Base-by-base conservation (phyloP, 2,329 filamentous ascomycete species). In the Alternaria panax region DNA sequence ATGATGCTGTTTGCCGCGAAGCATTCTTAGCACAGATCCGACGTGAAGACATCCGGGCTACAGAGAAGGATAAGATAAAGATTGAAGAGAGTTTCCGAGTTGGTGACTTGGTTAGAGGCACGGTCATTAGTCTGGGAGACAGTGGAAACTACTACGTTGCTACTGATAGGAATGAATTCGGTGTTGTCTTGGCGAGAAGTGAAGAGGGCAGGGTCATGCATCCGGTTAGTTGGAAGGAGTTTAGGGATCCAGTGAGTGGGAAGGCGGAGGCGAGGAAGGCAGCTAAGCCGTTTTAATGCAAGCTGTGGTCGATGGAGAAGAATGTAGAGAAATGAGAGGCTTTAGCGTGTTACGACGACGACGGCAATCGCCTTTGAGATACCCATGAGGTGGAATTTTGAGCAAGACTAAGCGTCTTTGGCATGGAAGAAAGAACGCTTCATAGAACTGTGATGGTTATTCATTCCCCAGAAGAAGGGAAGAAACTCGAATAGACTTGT, bases 81-180 rank as follows among this genome's bases (percentile, higher is more conserved):
- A 91, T 98, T 64, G 90, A 92, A 67, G 93, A 97, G 77, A 92
- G 90, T 72, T 98, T 98, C 75, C 86, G 93, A 66, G 93, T 96
- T 0, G 95, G 95, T 0, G 95, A 99, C 81, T 88, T 98, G 66
- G 92, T 99, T 51, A 83, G 92, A 51, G 95, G 92, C 5, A 86
- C 90, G 56, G 93, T 99, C 72, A 95, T 96, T 59, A 95, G 91
- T 7, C 80, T 98, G 14, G 95, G 95, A 36, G 95, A 99, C 75
- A 93, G 98, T 80, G 88, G 91, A 51, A 96, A 92, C 72, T 99
- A 98, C 78, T 99, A 97, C 78, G 85, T 96, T n/a, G 91, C 90
- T 25, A 99, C 95, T 1, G 92, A 93, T 27, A 88, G 88, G 67
- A 98, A 99, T 78, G 91, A 96, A 75, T 84, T 96, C 40, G 95